Conservation (phyloP, 495 filamentous ascomycete genomes). For the Oidiodendron maius region DNA sequence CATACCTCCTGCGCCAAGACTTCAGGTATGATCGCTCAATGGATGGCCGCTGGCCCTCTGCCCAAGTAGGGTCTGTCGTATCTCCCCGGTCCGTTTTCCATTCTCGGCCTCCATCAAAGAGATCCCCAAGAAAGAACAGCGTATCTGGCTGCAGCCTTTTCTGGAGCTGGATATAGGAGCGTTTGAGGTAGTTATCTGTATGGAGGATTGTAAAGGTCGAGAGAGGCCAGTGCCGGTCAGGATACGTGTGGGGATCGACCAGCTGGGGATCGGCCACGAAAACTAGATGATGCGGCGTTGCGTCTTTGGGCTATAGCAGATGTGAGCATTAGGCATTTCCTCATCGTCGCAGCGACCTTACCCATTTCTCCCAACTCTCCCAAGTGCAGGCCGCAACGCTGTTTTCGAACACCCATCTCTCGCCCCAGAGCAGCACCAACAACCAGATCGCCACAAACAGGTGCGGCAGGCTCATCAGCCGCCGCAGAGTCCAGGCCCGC, state of each 20-base stretch:
- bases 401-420: slow-evolving; percentile 66
- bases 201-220: slow-evolving; percentile 71
- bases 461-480: slow-evolving; percentile 55
- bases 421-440: slow-evolving; percentile 79
- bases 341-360: slow-evolving; percentile 36
- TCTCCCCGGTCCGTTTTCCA: slow-evolving; percentile 65
- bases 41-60: slow-evolving; percentile 36
- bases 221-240: slow-evolving; percentile 85
- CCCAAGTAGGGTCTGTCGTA: slow-evolving; percentile 56
- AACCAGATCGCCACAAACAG: slow-evolving; percentile 67
- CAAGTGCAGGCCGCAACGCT: slow-evolving; percentile 70
- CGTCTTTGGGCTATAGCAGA: slow-evolving; percentile 57
- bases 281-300: slow-evolving; percentile 76
- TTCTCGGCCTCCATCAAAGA: slow-evolving; percentile 95
- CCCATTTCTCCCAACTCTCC: slow-evolving; percentile 89
- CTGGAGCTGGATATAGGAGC: slow-evolving; percentile 70
- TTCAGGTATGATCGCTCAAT: slow-evolving; percentile 46
- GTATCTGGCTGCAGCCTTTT: slow-evolving; percentile 68
- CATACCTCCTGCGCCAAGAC: slow-evolving; percentile 66
- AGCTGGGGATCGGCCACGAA: slow-evolving; percentile 97
- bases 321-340: neutral
- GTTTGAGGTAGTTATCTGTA: slow-evolving; percentile 83
- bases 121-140: slow-evolving; percentile 84
- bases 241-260: slow-evolving; percentile 94
- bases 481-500: slow-evolving; percentile 9